phyloP scores from a whole-genome alignment of 2,329 filamentous ascomycete species.

The Blastomyces gilchristii region DNA sequence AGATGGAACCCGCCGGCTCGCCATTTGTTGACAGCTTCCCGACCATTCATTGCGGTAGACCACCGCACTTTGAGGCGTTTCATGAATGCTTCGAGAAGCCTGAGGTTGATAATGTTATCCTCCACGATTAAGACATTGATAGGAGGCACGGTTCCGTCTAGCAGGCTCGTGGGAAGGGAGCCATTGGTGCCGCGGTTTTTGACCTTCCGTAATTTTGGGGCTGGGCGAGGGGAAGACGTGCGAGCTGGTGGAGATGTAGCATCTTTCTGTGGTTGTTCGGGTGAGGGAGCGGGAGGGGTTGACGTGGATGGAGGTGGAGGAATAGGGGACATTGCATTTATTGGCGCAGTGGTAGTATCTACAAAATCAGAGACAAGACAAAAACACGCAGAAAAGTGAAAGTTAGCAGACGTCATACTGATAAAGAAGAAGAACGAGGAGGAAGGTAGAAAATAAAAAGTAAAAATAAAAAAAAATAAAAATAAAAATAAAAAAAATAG shows the following conservation, averaged over 20 bases:
- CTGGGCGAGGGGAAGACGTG: constrained; percentile 40
- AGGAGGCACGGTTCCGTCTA: constrained; percentile 77
- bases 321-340: constrained; percentile 24
- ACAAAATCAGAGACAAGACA: constrained; percentile 1
- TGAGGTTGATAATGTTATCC: constrained; percentile 95
- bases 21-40: constrained; percentile 90
- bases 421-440: neutral
- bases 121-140: constrained; percentile 98
- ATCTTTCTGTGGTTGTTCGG: constrained; percentile 36
- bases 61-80: constrained; percentile 91
- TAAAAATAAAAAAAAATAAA: no score
- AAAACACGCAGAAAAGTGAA: neutral
- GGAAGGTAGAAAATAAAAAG: no score
- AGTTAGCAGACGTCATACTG: neutral
- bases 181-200: constrained; percentile 40
- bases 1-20: constrained; percentile 84
- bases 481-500: no score
- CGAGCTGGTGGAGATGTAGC: constrained; percentile 39
- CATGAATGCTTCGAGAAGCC: constrained; percentile 88
- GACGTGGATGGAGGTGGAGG: constrained; percentile 43
- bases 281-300: constrained; percentile 40
- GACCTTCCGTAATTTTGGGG: constrained; percentile 37
- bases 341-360: constrained; percentile 33
- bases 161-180: constrained; percentile 50
- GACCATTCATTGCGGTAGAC: constrained; percentile 94